Conservation (phyloP, 2,329 filamentous ascomycete species). For the Fusarium keratoplasticum region DNA sequence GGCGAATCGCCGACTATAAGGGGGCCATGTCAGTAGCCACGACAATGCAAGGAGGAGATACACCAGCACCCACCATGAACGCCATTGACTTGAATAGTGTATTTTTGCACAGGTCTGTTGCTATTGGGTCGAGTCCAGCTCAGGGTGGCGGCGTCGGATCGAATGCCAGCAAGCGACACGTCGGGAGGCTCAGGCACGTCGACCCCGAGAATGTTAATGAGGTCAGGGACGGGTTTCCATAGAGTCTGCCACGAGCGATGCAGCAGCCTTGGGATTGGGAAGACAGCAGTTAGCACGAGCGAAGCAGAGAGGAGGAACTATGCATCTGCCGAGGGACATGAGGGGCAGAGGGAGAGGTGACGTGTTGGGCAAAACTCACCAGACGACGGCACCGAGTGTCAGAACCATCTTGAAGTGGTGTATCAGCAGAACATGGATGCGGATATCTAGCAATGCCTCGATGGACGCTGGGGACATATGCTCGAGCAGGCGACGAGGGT, state of each 20-base stretch:
- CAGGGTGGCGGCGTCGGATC: conserved; percentile 85
- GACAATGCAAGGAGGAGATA: neutral
- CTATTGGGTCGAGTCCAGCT: conserved; percentile 85
- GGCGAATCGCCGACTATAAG: conserved; percentile 81
- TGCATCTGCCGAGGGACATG: neutral
- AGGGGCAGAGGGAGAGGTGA: conserved; percentile 7
- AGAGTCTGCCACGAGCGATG: conserved; percentile 90
- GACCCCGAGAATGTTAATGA: conserved; percentile 91
- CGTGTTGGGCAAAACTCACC: conserved; percentile 54
- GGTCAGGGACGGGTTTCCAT: conserved; percentile 88
- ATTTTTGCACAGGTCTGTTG: conserved; percentile 80
- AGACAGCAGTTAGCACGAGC: conserved; percentile 23
- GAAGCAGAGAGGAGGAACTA: neutral
- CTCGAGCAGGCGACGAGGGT: conserved; percentile 47
- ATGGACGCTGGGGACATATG: conserved; percentile 45
- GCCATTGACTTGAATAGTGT: conserved; percentile 93
- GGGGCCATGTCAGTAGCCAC: conserved; percentile 25
- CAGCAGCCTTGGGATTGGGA: conserved; percentile 71
- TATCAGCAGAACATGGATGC: conserved; percentile 59
- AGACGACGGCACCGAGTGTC: conserved; percentile 64
- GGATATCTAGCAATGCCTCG: conserved; percentile 53
- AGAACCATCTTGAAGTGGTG: conserved; percentile 67
- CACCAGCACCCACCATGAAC: conserved; percentile 75
- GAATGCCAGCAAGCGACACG: conserved; percentile 90
- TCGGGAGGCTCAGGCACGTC: conserved; percentile 92